A percentile compares a stretch with the other conserved stretches of the same genome.
These are phyloP conservation scores for Penicillium goetzii DNA, from an alignment of 495 filamentous ascomycete genomes.

Conservation along the genomic window DNA sequence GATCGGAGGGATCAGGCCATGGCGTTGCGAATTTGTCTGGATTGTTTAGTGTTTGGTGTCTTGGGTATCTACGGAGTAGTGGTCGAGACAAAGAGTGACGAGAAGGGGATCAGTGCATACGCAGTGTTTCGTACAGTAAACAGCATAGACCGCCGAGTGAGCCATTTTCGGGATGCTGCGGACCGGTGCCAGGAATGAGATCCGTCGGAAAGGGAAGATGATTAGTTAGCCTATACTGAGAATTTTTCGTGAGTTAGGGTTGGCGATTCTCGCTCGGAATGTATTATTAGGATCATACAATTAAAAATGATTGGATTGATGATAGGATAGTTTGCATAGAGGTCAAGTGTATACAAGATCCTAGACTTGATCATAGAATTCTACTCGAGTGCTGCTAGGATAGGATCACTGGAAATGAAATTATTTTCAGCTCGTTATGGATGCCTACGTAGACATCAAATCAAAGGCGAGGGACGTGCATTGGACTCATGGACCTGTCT, in stretches of 20 bases:
- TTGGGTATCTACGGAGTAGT: neutral
- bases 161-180: slow-evolving; percentile 33
- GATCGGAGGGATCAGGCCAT: slow-evolving; percentile 5
- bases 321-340: neutral
- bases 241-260: slow-evolving; percentile 4
- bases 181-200: slow-evolving; percentile 30
- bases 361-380: neutral
- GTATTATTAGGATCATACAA: neutral
- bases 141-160: slow-evolving; percentile 8
- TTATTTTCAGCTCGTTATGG: neutral
- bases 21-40: slow-evolving; percentile 3
- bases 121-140: neutral
- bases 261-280: neutral
- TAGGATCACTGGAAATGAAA: neutral
- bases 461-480: slow-evolving; percentile 3
- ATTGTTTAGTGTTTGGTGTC: neutral
- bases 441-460: neutral
- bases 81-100: neutral
- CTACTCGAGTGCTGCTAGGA: neutral
- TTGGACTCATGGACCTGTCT: too few species aligned
- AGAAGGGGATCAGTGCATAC: neutral
- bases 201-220: slow-evolving; percentile 23
- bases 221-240: neutral
- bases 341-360: neutral
- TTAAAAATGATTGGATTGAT: neutral